A percentile compares a stretch with the other conserved stretches of the same genome.
Evolutionary conservation across 2,329 filamentous ascomycete species (phyloP).

Genomic region (Pseudonectria buxi): DNA sequence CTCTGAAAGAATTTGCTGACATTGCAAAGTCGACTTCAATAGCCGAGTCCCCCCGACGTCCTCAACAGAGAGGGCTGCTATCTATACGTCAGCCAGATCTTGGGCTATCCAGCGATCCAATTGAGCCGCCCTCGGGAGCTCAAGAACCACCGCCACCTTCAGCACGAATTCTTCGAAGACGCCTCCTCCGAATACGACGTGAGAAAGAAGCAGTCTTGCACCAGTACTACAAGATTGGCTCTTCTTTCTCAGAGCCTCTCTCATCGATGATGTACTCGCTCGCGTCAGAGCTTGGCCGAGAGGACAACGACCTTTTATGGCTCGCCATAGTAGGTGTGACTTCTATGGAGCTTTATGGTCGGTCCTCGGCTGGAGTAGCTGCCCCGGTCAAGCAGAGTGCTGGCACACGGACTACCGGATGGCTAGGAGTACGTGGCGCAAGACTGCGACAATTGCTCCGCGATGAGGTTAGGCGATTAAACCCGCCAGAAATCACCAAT

Average conservation of each 20-base stretch:
- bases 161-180: constrained; percentile 62
- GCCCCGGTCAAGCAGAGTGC: constrained; percentile 50
- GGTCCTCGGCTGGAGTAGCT: constrained; percentile 73
- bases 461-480: constrained; percentile 89
- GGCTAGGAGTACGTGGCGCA: constrained; percentile 76
- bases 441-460: constrained; percentile 78
- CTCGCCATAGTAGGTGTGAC: constrained; percentile 89
- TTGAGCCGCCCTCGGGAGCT: constrained; percentile 51
- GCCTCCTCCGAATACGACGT: constrained; percentile 65
- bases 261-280: constrained; percentile 92
- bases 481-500: constrained; percentile 65
- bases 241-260: constrained; percentile 90
- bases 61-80: constrained; percentile 53
- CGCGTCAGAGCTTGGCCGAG: constrained; percentile 87
- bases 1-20: constrained; percentile 9
- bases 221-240: constrained; percentile 78
- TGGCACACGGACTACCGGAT: constrained; percentile 56
- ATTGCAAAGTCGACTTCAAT: constrained; percentile 56
- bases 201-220: constrained; percentile 72
- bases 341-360: constrained; percentile 87
- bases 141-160: constrained; percentile 59
- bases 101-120: constrained; percentile 41
- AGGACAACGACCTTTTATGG: constrained; percentile 96
- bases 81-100: constrained; percentile 43
- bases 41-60: constrained; percentile 55